Conservation (phyloP, 148 eudicot genomes). For the Cornus florida region DNA sequence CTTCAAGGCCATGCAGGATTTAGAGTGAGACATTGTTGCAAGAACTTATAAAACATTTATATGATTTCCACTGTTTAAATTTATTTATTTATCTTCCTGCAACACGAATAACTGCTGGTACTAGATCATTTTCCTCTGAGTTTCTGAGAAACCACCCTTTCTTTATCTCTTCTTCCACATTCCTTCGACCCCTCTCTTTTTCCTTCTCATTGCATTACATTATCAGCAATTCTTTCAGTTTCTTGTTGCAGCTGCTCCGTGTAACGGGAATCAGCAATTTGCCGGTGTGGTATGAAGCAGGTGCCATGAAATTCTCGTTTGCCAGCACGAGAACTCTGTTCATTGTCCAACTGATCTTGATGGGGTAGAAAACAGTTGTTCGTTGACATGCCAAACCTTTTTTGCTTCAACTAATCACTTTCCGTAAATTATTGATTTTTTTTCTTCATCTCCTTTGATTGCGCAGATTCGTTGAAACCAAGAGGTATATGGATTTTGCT, state of each 20-base stretch:
- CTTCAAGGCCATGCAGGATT: not conserved
- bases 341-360: slow-evolving; percentile 67
- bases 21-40: too few relatives aligned
- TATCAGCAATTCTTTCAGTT: not conserved
- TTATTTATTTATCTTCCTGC: too few relatives aligned
- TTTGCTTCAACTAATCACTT: not conserved
- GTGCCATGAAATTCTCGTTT: slow-evolving; percentile 74
- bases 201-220: not conserved
- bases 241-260: slow-evolving; percentile 59
- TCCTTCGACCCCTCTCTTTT: not conserved
- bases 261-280: slow-evolving; percentile 70
- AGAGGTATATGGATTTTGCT: slow-evolving; percentile 80
- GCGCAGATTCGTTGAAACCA: slow-evolving; percentile 85
- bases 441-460: not conserved
- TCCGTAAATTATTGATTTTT: not conserved
- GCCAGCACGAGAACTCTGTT: slow-evolving; percentile 78
- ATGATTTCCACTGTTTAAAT: too few relatives aligned
- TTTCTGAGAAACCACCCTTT: too few relatives aligned
- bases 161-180: not conserved
- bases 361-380: slow-evolving; percentile 51
- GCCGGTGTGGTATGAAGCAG: slow-evolving; percentile 97
- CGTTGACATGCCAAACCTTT: not conserved
- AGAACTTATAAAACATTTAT: too few relatives aligned
- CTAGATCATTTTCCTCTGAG: not conserved
- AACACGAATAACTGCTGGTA: too few relatives aligned